Percentiles rank a stretch among this genome's conserved stretches.
phyloP scores from a whole-genome alignment of 2,329 filamentous ascomycete genomes.

The Fusarium ambrosium region DNA sequence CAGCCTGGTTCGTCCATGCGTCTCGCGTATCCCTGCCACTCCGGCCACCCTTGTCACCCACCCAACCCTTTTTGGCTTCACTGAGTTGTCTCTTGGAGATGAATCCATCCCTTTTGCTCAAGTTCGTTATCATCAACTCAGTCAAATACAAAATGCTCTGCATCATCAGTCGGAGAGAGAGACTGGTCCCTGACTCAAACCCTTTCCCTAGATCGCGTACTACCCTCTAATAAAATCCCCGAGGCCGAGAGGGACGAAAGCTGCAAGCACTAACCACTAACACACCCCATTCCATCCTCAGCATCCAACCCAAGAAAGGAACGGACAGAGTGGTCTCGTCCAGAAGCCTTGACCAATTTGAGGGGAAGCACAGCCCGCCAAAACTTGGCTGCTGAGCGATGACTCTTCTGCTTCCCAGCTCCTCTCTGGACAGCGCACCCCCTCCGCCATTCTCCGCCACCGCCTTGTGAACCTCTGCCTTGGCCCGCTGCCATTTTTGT shows the following conservation, averaged over 20 bases:
- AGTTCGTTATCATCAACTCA: constrained; percentile 17
- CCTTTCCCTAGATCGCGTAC: neutral
- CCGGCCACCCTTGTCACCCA: constrained; percentile 42
- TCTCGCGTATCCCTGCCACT: constrained; percentile 47
- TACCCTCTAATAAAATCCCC: constrained; percentile 14
- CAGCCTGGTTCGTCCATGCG: constrained; percentile 43
- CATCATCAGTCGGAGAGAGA: neutral
- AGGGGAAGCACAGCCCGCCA: constrained; percentile 30
- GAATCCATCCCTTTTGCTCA: constrained; percentile 19
- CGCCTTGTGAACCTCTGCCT: constrained; percentile 30
- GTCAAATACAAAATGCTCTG: neutral
- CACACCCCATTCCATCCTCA: neutral
- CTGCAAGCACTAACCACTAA: constrained; percentile 14
- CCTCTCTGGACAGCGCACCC: constrained; percentile 31
- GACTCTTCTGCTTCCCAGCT: constrained; percentile 42
- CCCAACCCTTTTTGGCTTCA: constrained; percentile 41
- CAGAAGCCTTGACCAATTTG: constrained; percentile 28
- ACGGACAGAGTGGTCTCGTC: constrained; percentile 18
- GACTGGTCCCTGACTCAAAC: neutral
- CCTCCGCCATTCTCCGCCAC: constrained; percentile 44
- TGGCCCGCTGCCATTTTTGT: constrained; percentile 23
- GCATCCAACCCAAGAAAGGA: constrained; percentile 15
- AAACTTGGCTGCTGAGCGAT: constrained; percentile 41
- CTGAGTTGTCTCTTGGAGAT: constrained; percentile 33
- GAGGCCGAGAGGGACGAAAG: neutral